Conservation (phyloP, 2,329 filamentous ascomycete genomes). For the Drechmeria coniospora region DNA sequence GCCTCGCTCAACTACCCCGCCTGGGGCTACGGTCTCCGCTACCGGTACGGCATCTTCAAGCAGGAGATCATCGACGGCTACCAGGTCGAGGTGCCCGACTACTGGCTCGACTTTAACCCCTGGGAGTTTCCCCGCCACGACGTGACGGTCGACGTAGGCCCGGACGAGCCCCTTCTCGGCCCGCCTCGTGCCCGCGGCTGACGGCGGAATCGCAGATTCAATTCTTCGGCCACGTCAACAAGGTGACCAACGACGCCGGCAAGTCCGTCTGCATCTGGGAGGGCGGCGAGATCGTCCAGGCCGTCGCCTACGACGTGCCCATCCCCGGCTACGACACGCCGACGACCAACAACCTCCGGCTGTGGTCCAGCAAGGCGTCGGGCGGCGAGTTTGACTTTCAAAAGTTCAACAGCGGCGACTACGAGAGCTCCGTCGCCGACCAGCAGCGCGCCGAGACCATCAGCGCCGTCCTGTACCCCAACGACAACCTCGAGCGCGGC, state of each 20-base stretch:
- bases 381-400: slow-evolving; percentile 98
- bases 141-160: slow-evolving; percentile 67
- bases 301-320: slow-evolving; percentile 83
- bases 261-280: slow-evolving; percentile 70
- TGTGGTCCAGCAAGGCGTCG: slow-evolving; percentile 96
- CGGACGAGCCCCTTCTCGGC: slow-evolving; percentile 1
- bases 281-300: slow-evolving; percentile 80
- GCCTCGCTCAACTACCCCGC: slow-evolving; percentile 90
- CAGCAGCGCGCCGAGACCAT: slow-evolving; percentile 98
- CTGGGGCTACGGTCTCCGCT: slow-evolving; percentile 93
- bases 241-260: slow-evolving; percentile 58
- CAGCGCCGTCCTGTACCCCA: slow-evolving; percentile 91
- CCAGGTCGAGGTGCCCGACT: slow-evolving; percentile 94
- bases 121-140: slow-evolving; percentile 98
- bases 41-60: slow-evolving; percentile 97
- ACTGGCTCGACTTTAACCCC: slow-evolving; percentile 98
- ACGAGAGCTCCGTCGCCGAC: slow-evolving; percentile 94
- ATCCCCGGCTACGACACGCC: slow-evolving; percentile 82
- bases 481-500: slow-evolving; percentile 89
- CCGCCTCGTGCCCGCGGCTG: neutral
- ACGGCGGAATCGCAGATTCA: too few species aligned
- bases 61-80: slow-evolving; percentile 98
- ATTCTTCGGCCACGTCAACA: slow-evolving; percentile 80
- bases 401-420: slow-evolving; percentile 97
- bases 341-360: slow-evolving; percentile 88